Evolutionary conservation across 257 asterid species (phyloP).

Genomic region (Nicotiana attenuata): DNA sequence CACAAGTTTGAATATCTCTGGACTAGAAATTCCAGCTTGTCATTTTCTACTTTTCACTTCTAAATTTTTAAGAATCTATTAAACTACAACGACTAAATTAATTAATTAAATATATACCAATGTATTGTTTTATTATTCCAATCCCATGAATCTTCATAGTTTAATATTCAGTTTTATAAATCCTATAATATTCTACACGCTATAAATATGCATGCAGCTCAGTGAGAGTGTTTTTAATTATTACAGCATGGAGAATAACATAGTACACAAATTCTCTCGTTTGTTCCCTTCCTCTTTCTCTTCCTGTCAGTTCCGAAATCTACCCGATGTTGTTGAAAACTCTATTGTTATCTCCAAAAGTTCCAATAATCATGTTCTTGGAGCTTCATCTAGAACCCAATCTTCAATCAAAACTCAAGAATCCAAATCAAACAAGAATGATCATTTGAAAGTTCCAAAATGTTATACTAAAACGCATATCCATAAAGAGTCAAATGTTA

Average conservation of each 20-base stretch:
- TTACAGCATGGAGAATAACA: slow-evolving; percentile 39
- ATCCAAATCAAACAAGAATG: slow-evolving; percentile 9
- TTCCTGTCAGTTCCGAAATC: slow-evolving; percentile 40
- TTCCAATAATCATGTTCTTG: slow-evolving; percentile 1
- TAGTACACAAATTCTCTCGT: slow-evolving; percentile 43
- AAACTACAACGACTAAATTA: not conserved
- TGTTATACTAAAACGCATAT: not conserved
- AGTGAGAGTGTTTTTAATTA: not conserved
- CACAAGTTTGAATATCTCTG: not conserved
- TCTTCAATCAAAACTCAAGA: slow-evolving; percentile 7
- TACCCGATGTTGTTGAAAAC: slow-evolving; percentile 44
- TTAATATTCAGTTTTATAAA: no score
- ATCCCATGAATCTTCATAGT: no score
- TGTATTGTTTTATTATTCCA: not conserved
- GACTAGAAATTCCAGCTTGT: not conserved
- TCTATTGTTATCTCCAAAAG: slow-evolving; percentile 27
- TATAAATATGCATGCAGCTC: slow-evolving; percentile 3
- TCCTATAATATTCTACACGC: not conserved
- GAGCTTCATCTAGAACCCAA: slow-evolving; percentile 2
- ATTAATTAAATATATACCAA: not conserved
- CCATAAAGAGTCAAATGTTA: not conserved
- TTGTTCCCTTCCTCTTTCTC: slow-evolving; percentile 55
- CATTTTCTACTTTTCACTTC: not conserved
- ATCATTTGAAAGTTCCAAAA: not conserved
- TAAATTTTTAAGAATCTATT: not conserved